Conservation (phyloP, 2,329 filamentous ascomycete species). For the Botrytis paeoniae region DNA sequence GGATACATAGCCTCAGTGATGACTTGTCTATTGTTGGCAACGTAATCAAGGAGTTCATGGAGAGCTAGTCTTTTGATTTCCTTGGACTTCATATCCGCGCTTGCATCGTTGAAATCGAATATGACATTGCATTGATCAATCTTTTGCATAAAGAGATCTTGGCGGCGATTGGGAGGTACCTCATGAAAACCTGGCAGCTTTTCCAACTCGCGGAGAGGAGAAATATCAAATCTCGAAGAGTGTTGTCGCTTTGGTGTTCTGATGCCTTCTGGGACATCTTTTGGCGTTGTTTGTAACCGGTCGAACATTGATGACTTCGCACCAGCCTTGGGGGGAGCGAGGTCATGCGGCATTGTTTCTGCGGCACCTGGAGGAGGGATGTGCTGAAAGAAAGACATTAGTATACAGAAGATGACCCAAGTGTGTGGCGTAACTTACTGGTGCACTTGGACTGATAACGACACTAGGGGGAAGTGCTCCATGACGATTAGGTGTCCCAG, state of each 20-base stretch:
- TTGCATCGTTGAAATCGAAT: slow-evolving; percentile 98
- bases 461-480: slow-evolving; percentile 76
- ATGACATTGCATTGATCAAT: slow-evolving; percentile 99
- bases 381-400: slow-evolving; percentile 55
- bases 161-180: slow-evolving; percentile 87
- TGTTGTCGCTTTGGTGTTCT: slow-evolving; percentile 95
- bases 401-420: background rate
- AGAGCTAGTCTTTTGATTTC: slow-evolving; percentile 97
- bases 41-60: slow-evolving; percentile 95
- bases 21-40: slow-evolving; percentile 96
- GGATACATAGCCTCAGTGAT: slow-evolving; percentile 99
- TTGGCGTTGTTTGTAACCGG: slow-evolving; percentile 86
- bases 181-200: slow-evolving; percentile 98
- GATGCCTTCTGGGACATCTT: slow-evolving; percentile 93
- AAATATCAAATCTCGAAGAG: slow-evolving; percentile 96
- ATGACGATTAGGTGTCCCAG: slow-evolving; percentile 61
- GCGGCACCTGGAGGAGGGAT: slow-evolving; percentile 87
- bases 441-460: slow-evolving; percentile 90
- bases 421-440: slow-evolving; percentile 57
- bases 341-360: slow-evolving; percentile 97
- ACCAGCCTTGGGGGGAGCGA: slow-evolving; percentile 88
- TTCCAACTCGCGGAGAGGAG: slow-evolving; percentile 91
- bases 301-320: slow-evolving; percentile 88
- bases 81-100: slow-evolving; percentile 98
- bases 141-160: slow-evolving; percentile 99